Conservation (phyloP, 78 protist species). For the Carpediemonas membranifera region DNA sequence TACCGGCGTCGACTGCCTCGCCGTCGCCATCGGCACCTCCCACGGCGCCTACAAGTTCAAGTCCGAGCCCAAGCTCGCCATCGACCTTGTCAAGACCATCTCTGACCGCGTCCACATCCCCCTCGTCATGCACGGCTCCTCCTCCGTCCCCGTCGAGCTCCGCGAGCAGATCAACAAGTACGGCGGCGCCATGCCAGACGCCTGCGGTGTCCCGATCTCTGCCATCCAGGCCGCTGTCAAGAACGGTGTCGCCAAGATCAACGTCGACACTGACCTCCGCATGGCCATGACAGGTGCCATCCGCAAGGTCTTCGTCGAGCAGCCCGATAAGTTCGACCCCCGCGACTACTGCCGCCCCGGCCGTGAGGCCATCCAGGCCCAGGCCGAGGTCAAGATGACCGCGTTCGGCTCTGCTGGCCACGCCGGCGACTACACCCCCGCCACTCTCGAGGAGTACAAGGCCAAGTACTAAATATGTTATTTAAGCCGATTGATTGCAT, state of each 20-base stretch:
- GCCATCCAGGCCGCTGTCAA: constrained; percentile 1
- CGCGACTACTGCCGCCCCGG: constrained; percentile 28
- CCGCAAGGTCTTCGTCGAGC: constrained; percentile 17
- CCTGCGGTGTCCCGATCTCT: constrained; percentile 18
- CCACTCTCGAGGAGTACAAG: constrained; percentile 27
- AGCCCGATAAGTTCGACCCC: constrained; percentile 29
- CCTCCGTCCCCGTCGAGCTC: constrained; percentile 30
- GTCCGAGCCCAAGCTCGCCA: constrained; percentile 6
- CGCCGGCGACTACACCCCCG: constrained; percentile 16
- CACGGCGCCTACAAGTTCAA: constrained; percentile 45
- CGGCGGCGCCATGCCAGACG: constrained; percentile 31
- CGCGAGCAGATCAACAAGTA: constrained; percentile 2
- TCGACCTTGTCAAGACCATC: constrained; percentile 16
- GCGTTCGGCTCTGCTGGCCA: constrained; percentile 30
- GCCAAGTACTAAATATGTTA: too few relatives aligned
- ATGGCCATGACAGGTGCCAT: constrained; percentile 23
- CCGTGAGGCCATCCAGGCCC: constrained; percentile 9
- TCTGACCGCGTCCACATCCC: not conserved
- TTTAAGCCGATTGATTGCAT: too few relatives aligned
- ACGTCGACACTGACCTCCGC: constrained; percentile 36
- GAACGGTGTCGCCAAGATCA: constrained; percentile 28
- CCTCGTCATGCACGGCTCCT: constrained; percentile 40
- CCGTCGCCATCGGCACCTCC: constrained; percentile 37
- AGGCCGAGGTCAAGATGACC: constrained; percentile 9
- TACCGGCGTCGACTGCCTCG: constrained; percentile 32